Evolutionary conservation across 75 land plant species (phyloP), one percentile per base, ranked within the genome.

Genomic region (Ceratopteris richardii): DNA sequence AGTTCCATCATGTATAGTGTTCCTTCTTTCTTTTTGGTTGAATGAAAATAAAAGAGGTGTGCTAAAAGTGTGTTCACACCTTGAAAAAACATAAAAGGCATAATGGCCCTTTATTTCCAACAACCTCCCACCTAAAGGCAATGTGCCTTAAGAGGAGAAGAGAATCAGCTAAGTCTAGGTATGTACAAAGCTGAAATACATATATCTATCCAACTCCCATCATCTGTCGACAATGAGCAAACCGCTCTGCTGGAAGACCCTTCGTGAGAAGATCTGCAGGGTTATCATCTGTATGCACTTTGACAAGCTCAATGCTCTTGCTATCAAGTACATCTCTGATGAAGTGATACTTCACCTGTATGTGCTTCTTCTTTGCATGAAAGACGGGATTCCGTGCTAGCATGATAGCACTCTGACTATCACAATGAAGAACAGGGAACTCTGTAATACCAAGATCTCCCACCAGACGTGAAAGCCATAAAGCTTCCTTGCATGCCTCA

Each of bases 301-400:
- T 40, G 42, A 40, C 42, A 40, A 40, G 42, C 42, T 40, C 42
- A 40, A 40, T 40, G 42, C 42, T 40, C 42, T 40, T 40, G 42
- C 42, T 40, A 14, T 40, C 42, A 40, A 40, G 42, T 14, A 40
- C 42, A 9, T 40, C 42, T 40, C 42, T 40, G 13, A 40, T 9
- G 9, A 40, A 9, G n/a, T n/a, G n/a, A n/a, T n/a, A n/a, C n/a
- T n/a, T n/a, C n/a, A n/a, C n/a, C n/a, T n/a, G n/a, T n/a, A n/a
- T n/a, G n/a, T n/a, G n/a, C n/a, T n/a, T n/a, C n/a, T n/a, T n/a
- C n/a, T n/a, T n/a, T n/a, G n/a, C n/a, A n/a, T n/a, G n/a, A n/a
- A n/a, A n/a, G n/a, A n/a, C n/a, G n/a, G n/a, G n/a, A n/a, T n/a
- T n/a, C 42, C 42, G 14, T 40, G 42, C 14, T 40, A 40, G 42